Conservation (phyloP, 2,329 filamentous ascomycete species). For the Whalleya microplaca region DNA sequence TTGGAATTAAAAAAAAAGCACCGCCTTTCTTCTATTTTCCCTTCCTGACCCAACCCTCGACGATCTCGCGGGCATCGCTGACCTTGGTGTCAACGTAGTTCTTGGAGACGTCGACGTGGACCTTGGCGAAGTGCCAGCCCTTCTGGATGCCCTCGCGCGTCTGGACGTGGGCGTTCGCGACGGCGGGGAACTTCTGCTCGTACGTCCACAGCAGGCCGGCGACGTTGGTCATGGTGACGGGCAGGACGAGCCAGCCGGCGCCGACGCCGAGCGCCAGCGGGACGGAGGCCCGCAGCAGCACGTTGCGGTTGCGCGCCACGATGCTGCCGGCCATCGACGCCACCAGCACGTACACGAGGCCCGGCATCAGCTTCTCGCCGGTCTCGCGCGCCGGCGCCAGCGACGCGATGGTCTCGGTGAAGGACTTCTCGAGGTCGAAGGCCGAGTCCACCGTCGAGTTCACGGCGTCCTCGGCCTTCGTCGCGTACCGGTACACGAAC, state of each 20-base stretch:
- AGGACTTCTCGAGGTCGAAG: constrained; percentile 84
- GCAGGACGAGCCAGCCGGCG: constrained; percentile 82
- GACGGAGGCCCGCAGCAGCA: constrained; percentile 76
- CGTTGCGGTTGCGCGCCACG: constrained; percentile 82
- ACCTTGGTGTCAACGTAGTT: constrained; percentile 82
- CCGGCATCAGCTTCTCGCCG: constrained; percentile 88
- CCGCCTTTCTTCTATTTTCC: constrained; percentile 64
- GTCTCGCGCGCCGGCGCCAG: constrained; percentile 84
- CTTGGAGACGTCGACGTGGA: constrained; percentile 72
- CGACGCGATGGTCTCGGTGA: constrained; percentile 86
- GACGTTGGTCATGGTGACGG: constrained; percentile 88
- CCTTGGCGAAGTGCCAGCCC: constrained; percentile 73
- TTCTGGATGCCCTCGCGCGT: constrained; percentile 70
- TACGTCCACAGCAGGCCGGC: constrained; percentile 87
- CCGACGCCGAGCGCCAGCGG: constrained; percentile 81
- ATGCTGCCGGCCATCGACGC: constrained; percentile 95
- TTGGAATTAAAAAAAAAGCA: constrained; percentile 1
- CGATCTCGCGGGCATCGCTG: constrained; percentile 69
- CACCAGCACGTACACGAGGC: constrained; percentile 88
- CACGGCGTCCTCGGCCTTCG: constrained; percentile 76
- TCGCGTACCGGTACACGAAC: constrained; percentile 76
- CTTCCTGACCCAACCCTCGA: constrained; percentile 92
- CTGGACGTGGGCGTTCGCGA: constrained; percentile 80
- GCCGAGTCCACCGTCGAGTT: constrained; percentile 81
- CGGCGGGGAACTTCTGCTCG: constrained; percentile 82